Evolutionary conservation across 2,329 filamentous ascomycete species (phyloP), one percentile per base, ranked within the genome.

Genomic region (Sclerotinia subarctica): DNA sequence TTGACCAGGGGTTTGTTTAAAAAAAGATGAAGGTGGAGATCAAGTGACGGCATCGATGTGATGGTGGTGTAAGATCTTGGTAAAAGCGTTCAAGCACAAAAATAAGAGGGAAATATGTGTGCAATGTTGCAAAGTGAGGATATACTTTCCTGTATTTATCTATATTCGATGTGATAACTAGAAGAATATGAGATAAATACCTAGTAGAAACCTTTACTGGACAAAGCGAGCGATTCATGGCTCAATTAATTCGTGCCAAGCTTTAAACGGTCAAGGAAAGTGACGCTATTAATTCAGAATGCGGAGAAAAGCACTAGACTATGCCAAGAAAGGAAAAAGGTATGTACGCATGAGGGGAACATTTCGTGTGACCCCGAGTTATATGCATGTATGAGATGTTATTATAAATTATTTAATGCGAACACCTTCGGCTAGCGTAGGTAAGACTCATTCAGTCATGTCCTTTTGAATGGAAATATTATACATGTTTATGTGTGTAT

Each of bases 261-360:
- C 59, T n/a, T 19, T 2, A 5, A 49, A 13, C 32, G 44, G 44
- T 35, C 47, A 11, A 24, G 26, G 7, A 38, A 46, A 51, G 21
- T 51, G 59, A 21, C 59, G 44, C 59, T 62, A 32, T 35, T 26
- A 7, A 52, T 38, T 38, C 59, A 52, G 51, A 63, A 63, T 63
- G 59, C 59, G 59, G 59, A 63, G 59, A 63, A 58, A 26, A 44
- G 54, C 54, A 58, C 54, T 58, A 58, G 19, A 44, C 13, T 58
- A 2, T 6, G 54, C 26, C 54, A 5, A 38, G 46, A 21, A 11
- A n/a, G n/a, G 17, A 6, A 24, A 35, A 38, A 49, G 32, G n/a
- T 42, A n/a, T 38, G 38, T 24, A 58, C 15, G 57, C 4, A 29
- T 15, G 44, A 21, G n/a, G 44, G 59, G 26, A 49, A 26, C 19